Base-by-base conservation (phyloP, 164 flowering plant species). In the Dillenia turbinata region DNA sequence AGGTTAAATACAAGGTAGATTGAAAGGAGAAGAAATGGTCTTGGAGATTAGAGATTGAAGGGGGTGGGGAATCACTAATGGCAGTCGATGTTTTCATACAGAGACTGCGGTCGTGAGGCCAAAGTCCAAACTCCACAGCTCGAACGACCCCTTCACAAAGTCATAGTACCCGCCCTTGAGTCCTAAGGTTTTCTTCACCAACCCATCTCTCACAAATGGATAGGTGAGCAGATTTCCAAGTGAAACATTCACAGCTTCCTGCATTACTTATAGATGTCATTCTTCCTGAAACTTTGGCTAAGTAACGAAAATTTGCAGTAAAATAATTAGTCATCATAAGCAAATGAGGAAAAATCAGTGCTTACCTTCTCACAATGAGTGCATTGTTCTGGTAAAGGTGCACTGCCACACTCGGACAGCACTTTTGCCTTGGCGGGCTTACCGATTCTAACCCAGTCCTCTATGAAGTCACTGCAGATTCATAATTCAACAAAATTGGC, bases 181-280 rank as follows among this genome's bases (percentile, higher is more conserved):
- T n/a, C 84, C 79, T 9, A 94, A 75, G 1, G 88, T 94, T 58
- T 81, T 83, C 22, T 91, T 88, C 78, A 77, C 75, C 77, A 91
- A 60, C 0, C 92, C 96, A 1, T 89, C 86, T 77, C 85, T 87
- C 49, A 91, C 99, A 66, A 91, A 94, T 48, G 99, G 99, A 52
- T 94, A 94, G 0, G 86, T 80, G 19, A 91, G 74, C 71, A 91
- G 67, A 78, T 94, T 87, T 51, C 78, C 83, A 43, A 94, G 83
- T 2, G 97, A 91, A 5, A 82, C 85, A 63, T 91, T 89, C 76
- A 94, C 99, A 0, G 99, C 86, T 67, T 87, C 99, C 99, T 94
- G 92, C 80, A 85, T 26, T 16, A 53, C 12, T 52, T 52, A 48
- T 12, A 53, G 49, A 56, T 44, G n/a, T 10, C 10, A 48, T 2